These are phyloP conservation scores for Colletotrichum gloeosporioides DNA, from an alignment of 2,329 filamentous ascomycete species.

Conservation along the genomic window DNA sequence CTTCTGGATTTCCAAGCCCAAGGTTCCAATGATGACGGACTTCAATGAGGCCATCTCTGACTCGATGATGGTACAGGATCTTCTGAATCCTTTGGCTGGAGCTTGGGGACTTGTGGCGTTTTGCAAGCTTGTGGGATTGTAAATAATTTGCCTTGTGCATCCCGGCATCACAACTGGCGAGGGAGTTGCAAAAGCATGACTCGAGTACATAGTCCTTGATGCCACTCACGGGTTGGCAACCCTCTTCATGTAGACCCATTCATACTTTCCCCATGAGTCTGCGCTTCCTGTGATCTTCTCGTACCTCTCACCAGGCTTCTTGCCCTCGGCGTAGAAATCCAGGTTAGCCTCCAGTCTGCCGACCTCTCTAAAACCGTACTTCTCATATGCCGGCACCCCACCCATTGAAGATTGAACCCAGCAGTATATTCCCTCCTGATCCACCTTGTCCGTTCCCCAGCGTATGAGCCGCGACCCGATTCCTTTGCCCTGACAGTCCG, in stretches of 20 bases:
- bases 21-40: constrained; percentile 32
- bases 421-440: constrained; percentile 32
- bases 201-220: background rate
- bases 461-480: constrained; percentile 37
- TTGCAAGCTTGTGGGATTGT: constrained; percentile 25
- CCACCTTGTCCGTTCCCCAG: constrained; percentile 34
- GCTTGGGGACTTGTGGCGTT: constrained; percentile 27
- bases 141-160: background rate
- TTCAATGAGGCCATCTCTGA: constrained; percentile 34
- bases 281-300: constrained; percentile 12
- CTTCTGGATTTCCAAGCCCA: constrained; percentile 32
- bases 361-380: constrained; percentile 31
- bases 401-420: constrained; percentile 30
- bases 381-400: constrained; percentile 32
- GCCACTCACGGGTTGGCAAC: constrained; percentile 6
- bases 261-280: constrained; percentile 25
- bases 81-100: constrained; percentile 16
- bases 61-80: constrained; percentile 24
- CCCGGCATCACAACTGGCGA: background rate
- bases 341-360: background rate
- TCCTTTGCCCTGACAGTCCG: constrained; percentile 34
- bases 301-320: background rate
- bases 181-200: background rate
- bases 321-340: background rate
- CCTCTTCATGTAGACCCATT: constrained; percentile 35